Evolutionary conservation across 1,284 basidiomycete genomes (phyloP).

Genomic region (Ceratobasidium sp.): DNA sequence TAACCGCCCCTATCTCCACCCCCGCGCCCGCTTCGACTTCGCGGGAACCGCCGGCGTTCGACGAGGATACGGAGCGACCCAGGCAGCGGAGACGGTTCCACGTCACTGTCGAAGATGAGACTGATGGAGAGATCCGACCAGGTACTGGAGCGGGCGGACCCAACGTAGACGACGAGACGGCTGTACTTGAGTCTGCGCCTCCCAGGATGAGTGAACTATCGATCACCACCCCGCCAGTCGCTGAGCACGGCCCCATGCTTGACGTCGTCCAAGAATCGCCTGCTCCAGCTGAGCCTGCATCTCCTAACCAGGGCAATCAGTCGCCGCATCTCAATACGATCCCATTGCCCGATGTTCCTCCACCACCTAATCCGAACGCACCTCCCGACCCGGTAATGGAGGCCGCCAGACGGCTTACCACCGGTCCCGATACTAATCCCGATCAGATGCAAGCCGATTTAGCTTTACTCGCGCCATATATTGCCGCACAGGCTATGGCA

Average conservation of each 20-base stretch:
- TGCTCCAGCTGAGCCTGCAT: background rate
- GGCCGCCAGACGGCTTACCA: conserved; percentile 34
- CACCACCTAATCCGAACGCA: conserved; percentile 12
- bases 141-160: conserved; percentile 8
- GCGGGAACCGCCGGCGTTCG: conserved; percentile 37
- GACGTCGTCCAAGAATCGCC: conserved; percentile 18
- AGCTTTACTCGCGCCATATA: conserved; percentile 37
- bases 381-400: conserved; percentile 33
- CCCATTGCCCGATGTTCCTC: conserved; percentile 38
- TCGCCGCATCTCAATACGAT: conserved; percentile 33
- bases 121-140: conserved; percentile 20
- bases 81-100: conserved; percentile 40
- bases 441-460: conserved; percentile 42
- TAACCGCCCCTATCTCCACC: background rate
- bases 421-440: conserved; percentile 3
- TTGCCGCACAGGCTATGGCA: conserved; percentile 36
- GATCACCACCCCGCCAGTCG: conserved; percentile 7
- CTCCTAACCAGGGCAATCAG: conserved; percentile 8
- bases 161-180: conserved; percentile 25
- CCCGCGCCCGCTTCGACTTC: background rate
- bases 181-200: conserved; percentile 36
- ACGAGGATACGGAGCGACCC: conserved; percentile 41
- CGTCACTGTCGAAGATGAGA: conserved; percentile 31
- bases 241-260: conserved; percentile 3
- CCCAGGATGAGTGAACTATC: conserved; percentile 34